phyloP scores from a whole-genome alignment of 1,284 basidiomycete genomes.

The Sporisorium exsertum region DNA sequence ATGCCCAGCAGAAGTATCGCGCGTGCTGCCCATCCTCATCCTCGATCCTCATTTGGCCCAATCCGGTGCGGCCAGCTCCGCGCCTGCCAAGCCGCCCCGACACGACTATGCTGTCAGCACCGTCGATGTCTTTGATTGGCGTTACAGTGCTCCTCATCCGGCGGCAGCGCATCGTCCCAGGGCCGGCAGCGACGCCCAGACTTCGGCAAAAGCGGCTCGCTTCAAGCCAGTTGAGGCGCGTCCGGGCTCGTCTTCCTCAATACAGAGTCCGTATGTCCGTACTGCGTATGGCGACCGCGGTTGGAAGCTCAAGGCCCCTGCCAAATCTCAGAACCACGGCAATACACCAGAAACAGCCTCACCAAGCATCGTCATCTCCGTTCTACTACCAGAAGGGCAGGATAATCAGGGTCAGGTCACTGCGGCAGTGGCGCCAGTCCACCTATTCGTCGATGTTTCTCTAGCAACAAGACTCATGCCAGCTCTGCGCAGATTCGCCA shows the following conservation, averaged over 20 bases:
- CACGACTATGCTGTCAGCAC: conserved; percentile 38
- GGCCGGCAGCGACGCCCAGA: neutral
- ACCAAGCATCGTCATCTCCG: conserved; percentile 5
- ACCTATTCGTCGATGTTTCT: conserved; percentile 55
- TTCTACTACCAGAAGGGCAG: neutral
- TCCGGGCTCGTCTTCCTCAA: conserved; percentile 2
- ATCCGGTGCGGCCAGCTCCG: neutral
- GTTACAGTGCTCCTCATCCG: conserved; percentile 14
- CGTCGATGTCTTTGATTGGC: conserved; percentile 49
- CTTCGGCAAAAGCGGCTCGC: conserved; percentile 17
- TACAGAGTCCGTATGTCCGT: conserved; percentile 29
- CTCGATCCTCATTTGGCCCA: conserved; percentile 37
- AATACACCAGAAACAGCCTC: neutral
- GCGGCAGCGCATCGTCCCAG: neutral
- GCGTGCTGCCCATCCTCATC: conserved; percentile 38
- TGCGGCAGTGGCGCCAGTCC: conserved; percentile 36
- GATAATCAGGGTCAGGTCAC: conserved; percentile 11
- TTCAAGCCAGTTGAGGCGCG: conserved; percentile 25
- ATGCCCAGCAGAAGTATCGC: conserved; percentile 18
- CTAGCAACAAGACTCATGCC: conserved; percentile 46
- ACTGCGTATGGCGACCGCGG: conserved; percentile 48
- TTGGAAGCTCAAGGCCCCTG: conserved; percentile 47
- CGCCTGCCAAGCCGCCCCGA: conserved; percentile 10
- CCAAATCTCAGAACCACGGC: conserved; percentile 7
- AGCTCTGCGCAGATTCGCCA: conserved; percentile 31